Evolutionary conservation across 257 asterid genomes (phyloP), one percentile per base, ranked within the genome.

Genomic region (Ocimum tenuiflorum): DNA sequence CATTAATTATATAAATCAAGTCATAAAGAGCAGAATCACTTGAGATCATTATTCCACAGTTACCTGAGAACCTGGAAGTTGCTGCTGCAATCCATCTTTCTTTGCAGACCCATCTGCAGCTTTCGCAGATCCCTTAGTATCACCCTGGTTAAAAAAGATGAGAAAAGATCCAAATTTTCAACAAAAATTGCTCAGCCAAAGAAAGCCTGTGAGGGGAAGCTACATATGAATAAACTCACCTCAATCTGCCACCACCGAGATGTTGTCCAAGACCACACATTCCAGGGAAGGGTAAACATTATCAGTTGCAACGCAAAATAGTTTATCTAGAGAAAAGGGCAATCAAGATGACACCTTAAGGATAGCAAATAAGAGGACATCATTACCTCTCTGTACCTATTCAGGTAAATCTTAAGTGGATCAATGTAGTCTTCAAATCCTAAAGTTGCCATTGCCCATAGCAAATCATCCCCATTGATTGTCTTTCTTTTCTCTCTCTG

Each of bases 361-460:
- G 31, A 27, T 27, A 27, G 4, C 31, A 1, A 43, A 53, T 46
- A 63, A 35, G 17, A 39, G 55, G 33, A 24, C 38, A 61, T 8
- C 58, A 36, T 63, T 79, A 88, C 97, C 97, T 88, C 97, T 71
- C 97, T 81, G 83, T 82, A 88, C 71, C 88, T 84, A 60, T 77
- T 51, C 67, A 91, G 86, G 75, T 91, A 88, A 83, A 78, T 82
- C 88, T 84, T 91, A 62, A 91, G 95, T 27, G 97, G 96, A 6
- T 91, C 95, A 50, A 91, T 84, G 74, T 91, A 91, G 42, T 91
- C 96, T 81, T 88, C 96, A 76, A 91, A 91, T 33, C 97, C 97
- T 67, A 90, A 74, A 66, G 96, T 88, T 3, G 91, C 89, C 96
- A 89, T 89, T 66, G 95, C 94, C 95, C 95, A 87, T 1, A 89